phyloP scores from a whole-genome alignment of 2,329 filamentous ascomycete species.

The Trichoderma sp. region DNA sequence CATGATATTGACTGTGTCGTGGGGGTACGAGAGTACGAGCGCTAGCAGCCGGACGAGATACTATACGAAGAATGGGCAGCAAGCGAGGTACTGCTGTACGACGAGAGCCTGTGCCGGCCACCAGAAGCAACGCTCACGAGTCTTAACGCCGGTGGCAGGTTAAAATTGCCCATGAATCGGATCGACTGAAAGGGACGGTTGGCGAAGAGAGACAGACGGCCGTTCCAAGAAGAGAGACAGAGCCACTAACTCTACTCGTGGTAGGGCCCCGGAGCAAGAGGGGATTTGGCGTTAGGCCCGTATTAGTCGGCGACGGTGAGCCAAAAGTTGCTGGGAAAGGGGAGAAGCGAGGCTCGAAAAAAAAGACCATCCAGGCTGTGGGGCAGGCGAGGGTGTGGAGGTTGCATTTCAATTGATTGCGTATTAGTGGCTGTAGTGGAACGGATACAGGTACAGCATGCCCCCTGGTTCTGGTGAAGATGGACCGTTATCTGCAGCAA shows the following conservation, averaged over 20 bases:
- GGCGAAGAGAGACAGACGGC: constrained; percentile 1
- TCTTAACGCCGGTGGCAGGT: constrained; percentile 20
- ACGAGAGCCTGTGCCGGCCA: neutral
- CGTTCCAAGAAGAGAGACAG: neutral
- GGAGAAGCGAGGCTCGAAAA: constrained; percentile 18
- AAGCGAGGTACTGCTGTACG: neutral
- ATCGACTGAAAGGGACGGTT: constrained; percentile 4
- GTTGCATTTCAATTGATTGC: neutral
- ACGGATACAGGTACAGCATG: neutral
- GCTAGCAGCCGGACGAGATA: neutral
- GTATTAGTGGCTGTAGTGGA: neutral
- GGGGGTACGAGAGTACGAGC: constrained; percentile 19
- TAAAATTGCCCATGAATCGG: constrained; percentile 21
- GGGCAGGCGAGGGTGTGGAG: constrained; percentile 10
- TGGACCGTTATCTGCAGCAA: too few relatives aligned
- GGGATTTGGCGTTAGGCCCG: neutral
- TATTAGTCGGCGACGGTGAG: neutral
- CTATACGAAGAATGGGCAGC: constrained; percentile 6
- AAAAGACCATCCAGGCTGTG: neutral
- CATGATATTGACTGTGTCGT: constrained; percentile 11
- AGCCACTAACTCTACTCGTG: neutral
- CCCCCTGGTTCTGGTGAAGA: neutral
- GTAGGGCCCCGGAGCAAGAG: constrained; percentile 7
- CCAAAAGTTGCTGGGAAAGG: neutral
- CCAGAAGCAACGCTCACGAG: constrained; percentile 13